Evolutionary conservation across 768 basidiomycete species (phyloP), one percentile per base, ranked within the genome.

Genomic region (Lentinula detonsa): DNA sequence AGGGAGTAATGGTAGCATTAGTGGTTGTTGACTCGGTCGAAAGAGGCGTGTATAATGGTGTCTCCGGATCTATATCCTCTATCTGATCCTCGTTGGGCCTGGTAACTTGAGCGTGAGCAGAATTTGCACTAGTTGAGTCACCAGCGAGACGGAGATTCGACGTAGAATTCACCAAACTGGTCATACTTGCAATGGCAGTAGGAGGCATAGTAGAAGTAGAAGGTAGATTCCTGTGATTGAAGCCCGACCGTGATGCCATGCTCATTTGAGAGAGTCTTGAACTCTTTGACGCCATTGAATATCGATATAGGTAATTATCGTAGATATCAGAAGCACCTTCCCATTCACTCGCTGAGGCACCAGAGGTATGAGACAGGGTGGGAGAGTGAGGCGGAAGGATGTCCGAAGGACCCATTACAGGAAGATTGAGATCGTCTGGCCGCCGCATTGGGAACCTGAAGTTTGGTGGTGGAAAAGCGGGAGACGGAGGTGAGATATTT

Each of bases 261-360:
- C 55, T 56, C 55, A 43, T 56, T 56, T 56, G 55, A 28, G 55
- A 56, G 5, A 56, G 40, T 15, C 55, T 39, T 0, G 75, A 78
- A 23, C 69, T 66, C 65, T 74, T 76, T 42, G 76, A 76, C 23
- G 69, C 69, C 34, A 72, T 48, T 16, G 74, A 76, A 54, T 69
- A 75, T 64, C 69, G 61, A 70, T 73, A 60, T 11, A 60, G 28
- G 68, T 92, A 92, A 62, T 90, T 83, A 69, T 92, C 90, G 63
- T 92, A 92, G 55, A 92, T 90, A 64, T 90, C 87, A 1, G 78
- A 79, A 8, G 81, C 84, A 23, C 83, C 84, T 57, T 90, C 89
- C 83, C 88, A 90, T 58, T 86, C 55, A 33, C 55, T 56, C 23
- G 40, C 55, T 1, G 55, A 56, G 40, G 55, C 55, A 15, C 55